A percentile compares a stretch with the other conserved stretches of the same genome.
Evolutionary conservation across 352 stramenopile genomes (phyloP).

Genomic region (Phytophthora sojae): DNA sequence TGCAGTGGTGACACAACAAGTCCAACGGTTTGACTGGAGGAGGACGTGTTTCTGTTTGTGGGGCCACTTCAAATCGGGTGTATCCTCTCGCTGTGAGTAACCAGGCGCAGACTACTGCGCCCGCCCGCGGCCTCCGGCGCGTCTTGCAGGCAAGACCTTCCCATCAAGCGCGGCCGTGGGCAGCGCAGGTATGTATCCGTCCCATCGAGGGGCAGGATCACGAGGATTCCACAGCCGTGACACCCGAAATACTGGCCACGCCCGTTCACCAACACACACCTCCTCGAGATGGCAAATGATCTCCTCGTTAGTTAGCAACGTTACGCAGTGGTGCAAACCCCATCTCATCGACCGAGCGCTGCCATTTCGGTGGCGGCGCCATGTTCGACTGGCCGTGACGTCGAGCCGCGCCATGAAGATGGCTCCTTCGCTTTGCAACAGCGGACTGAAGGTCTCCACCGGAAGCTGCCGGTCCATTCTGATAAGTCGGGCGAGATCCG

Average conservation of each 20-base stretch:
- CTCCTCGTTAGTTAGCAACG: not conserved
- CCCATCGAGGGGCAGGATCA: slow-evolving; percentile 30
- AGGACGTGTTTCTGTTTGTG: slow-evolving; percentile 26
- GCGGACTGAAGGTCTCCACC: slow-evolving; percentile 21
- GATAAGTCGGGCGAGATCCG: slow-evolving; percentile 34
- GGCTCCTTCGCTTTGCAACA: slow-evolving; percentile 22
- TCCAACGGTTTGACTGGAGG: slow-evolving; percentile 41
- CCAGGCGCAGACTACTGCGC: slow-evolving; percentile 14
- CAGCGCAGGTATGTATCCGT: slow-evolving; percentile 24
- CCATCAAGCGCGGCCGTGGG: slow-evolving; percentile 8
- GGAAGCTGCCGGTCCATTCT: slow-evolving; percentile 6
- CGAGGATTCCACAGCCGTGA: slow-evolving; percentile 21
- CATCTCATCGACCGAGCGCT: not conserved
- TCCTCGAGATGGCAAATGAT: not conserved
- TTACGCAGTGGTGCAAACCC: slow-evolving; percentile 6
- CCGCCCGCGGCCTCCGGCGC: slow-evolving; percentile 6
- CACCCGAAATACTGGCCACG: not conserved
- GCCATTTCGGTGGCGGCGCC: slow-evolving; percentile 17
- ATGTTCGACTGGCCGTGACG: not conserved
- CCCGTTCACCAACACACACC: slow-evolving; percentile 13
- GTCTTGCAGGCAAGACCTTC: slow-evolving; percentile 8
- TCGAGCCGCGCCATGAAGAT: not conserved
- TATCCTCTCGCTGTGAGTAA: slow-evolving; percentile 31
- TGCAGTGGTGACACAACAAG: slow-evolving; percentile 1
- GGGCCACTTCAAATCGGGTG: slow-evolving; percentile 33